These are phyloP conservation scores for Gossypium mustelinum DNA, from an alignment of 345 rosid species.

Conservation along the genomic window DNA sequence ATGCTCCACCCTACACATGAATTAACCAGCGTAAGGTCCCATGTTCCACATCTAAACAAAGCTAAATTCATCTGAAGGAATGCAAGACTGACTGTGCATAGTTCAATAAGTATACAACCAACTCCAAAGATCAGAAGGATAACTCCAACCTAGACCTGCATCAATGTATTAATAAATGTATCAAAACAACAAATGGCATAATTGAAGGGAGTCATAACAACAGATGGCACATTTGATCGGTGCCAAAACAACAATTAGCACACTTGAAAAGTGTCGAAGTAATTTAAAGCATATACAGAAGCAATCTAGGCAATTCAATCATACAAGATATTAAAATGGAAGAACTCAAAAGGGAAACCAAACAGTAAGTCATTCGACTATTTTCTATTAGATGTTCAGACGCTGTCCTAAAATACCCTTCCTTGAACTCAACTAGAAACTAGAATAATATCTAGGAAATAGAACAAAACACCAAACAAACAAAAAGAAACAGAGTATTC, in stretches of 20 bases:
- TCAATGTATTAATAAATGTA: not conserved
- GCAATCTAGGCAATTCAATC: too few species aligned
- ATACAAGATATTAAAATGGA: not conserved
- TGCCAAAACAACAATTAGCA: too few species aligned
- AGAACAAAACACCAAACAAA: constrained; percentile 15
- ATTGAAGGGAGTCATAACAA: too few species aligned
- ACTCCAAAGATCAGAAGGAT: constrained; percentile 87
- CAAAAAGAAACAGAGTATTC: constrained; percentile 18
- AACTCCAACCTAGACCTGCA: constrained; percentile 78
- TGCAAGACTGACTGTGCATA: constrained; percentile 53
- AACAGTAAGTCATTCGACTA: not conserved
- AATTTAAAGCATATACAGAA: not conserved
- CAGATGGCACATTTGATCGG: not conserved
- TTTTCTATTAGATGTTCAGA: not conserved
- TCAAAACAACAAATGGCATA: not conserved
- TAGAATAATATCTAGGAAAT: not conserved
- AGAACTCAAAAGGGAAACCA: not conserved
- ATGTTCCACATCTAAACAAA: constrained; percentile 4
- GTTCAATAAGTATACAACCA: constrained; percentile 73
- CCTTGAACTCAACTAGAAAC: not conserved
- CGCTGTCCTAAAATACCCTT: not conserved
- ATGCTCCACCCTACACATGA: constrained; percentile 59
- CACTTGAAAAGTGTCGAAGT: not conserved
- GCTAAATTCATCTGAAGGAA: too few species aligned
- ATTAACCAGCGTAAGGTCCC: constrained; percentile 5